phyloP scores from a whole-genome alignment of 257 asterid genomes.

The Solanum verrucosum region DNA sequence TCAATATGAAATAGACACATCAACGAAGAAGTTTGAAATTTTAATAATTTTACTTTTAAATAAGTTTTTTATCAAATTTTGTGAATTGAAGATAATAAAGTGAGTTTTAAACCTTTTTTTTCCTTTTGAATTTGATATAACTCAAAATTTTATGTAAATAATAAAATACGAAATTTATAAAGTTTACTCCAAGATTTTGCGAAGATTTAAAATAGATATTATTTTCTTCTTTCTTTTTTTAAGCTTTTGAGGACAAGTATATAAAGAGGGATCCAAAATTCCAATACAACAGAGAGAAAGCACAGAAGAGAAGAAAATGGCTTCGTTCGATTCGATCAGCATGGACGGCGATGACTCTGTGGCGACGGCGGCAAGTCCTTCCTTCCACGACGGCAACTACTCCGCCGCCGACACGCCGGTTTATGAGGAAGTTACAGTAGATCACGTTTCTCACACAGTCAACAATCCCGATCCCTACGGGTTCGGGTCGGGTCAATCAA shows the following conservation, averaged over 20 bases:
- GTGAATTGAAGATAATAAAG: not conserved
- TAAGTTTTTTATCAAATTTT: not conserved
- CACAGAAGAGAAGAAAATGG: not conserved
- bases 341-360: not conserved
- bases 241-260: not conserved
- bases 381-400: not conserved
- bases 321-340: not conserved
- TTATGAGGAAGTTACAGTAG: not conserved
- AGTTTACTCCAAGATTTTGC: accelerated
- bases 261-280: not conserved
- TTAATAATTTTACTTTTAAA: not conserved
- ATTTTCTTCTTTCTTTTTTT: not conserved
- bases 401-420: not conserved
- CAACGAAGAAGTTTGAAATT: too few relatives aligned
- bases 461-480: not conserved
- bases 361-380: not conserved
- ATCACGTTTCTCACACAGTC: not conserved
- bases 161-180: too few relatives aligned
- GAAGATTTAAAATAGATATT: not conserved
- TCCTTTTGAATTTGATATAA: not conserved
- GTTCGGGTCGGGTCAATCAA: not conserved
- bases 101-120: not conserved
- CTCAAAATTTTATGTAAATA: not conserved
- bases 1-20: too few relatives aligned
- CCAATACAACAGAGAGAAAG: not conserved